phyloP scores from a whole-genome alignment of 2,329 filamentous ascomycete genomes.

The Neonectria neomacrospora region DNA sequence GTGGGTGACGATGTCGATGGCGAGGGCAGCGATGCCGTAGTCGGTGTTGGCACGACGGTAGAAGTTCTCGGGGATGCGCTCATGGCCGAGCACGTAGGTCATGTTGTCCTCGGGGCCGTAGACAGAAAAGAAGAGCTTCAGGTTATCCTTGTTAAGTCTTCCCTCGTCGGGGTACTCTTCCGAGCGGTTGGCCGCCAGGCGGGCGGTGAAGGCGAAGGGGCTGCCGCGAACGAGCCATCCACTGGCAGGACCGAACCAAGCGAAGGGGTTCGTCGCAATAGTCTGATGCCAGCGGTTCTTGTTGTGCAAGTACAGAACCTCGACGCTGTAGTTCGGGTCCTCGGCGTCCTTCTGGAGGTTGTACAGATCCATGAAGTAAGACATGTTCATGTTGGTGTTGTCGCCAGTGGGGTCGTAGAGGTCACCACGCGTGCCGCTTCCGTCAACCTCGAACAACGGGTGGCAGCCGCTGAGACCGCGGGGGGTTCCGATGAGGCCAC shows the following conservation, averaged over 20 bases:
- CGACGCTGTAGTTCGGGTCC: slow-evolving; percentile 47
- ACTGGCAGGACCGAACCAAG: slow-evolving; percentile 65
- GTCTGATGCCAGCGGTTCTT: slow-evolving; percentile 58
- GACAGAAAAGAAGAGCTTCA: slow-evolving; percentile 61
- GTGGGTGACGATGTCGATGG: slow-evolving; percentile 52
- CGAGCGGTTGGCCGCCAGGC: slow-evolving; percentile 58
- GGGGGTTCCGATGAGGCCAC: slow-evolving; percentile 56
- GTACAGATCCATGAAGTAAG: slow-evolving; percentile 61
- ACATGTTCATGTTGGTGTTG: slow-evolving; percentile 62
- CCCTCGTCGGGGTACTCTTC: slow-evolving; percentile 51
- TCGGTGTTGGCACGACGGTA: slow-evolving; percentile 55
- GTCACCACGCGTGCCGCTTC: slow-evolving; percentile 62
- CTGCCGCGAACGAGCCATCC: slow-evolving; percentile 61
- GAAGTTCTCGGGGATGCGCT: slow-evolving; percentile 65
- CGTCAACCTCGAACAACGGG: slow-evolving; percentile 66
- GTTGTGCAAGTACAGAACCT: slow-evolving; percentile 56
- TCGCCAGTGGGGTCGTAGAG: slow-evolving; percentile 61
- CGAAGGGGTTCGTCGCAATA: slow-evolving; percentile 62
- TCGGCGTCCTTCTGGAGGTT: slow-evolving; percentile 53
- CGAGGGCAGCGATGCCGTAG: slow-evolving; percentile 57
- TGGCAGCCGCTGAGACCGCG: slow-evolving; percentile 63
- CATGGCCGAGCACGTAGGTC: slow-evolving; percentile 59
- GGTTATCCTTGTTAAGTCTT: slow-evolving; percentile 44
- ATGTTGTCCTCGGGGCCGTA: slow-evolving; percentile 50
- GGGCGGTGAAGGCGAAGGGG: slow-evolving; percentile 57